Evolutionary conservation across 352 stramenopile species (phyloP).

Genomic region (Phytophthora sansomeana): DNA sequence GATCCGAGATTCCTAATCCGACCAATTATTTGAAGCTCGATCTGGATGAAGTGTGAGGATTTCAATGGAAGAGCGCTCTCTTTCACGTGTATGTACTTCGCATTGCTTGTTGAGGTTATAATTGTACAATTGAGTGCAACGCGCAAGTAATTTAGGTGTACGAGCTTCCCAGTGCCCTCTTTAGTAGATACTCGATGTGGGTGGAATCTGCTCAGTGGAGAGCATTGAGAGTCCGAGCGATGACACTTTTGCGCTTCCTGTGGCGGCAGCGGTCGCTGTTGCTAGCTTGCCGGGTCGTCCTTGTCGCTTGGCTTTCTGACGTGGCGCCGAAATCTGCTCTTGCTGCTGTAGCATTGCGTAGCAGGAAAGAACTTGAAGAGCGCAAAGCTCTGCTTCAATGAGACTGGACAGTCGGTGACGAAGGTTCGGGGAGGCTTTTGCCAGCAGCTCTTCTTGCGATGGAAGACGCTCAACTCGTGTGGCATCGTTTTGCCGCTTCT

Average conservation of each 20-base stretch:
- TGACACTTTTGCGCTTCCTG: constrained; percentile 25
- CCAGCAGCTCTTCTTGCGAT: constrained; percentile 81
- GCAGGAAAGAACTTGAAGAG: constrained; percentile 83
- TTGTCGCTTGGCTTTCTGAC: constrained; percentile 39
- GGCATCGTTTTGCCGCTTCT: constrained; percentile 38
- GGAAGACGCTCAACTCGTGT: constrained; percentile 47
- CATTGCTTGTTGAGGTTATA: constrained; percentile 19
- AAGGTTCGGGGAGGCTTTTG: constrained; percentile 74
- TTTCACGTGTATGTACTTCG: constrained; percentile 7
- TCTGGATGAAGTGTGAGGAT: not conserved
- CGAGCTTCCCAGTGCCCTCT: not conserved
- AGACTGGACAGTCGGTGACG: constrained; percentile 74
- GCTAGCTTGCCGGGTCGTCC: constrained; percentile 22
- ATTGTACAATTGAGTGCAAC: constrained; percentile 35
- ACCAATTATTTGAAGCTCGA: too few species aligned
- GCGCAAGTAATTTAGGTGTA: constrained; percentile 14
- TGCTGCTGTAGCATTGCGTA: constrained; percentile 73
- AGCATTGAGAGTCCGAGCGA: constrained; percentile 60
- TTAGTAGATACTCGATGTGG: constrained; percentile 72
- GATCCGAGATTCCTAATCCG: too few species aligned
- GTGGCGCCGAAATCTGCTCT: constrained; percentile 31
- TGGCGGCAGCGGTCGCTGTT: constrained; percentile 17
- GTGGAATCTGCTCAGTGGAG: constrained; percentile 57
- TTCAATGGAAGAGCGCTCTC: not conserved
- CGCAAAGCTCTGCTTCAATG: constrained; percentile 81